Evolutionary conservation across 1,284 basidiomycete species (phyloP), one percentile per base, ranked within the genome.

Genomic region (Ustilago hordei): DNA sequence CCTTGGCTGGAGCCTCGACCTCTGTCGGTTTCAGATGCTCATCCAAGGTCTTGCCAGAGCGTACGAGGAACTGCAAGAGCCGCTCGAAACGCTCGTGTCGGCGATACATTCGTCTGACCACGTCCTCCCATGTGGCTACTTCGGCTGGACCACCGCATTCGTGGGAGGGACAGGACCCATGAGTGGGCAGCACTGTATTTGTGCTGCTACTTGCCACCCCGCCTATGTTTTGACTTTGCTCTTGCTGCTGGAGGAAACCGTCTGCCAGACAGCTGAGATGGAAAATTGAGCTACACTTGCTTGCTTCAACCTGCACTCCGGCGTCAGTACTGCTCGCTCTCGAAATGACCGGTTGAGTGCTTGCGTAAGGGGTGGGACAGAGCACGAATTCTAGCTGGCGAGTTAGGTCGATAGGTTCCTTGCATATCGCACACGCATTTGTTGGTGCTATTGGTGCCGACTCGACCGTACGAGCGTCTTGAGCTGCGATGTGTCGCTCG

Each of bases 211-310:
- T 17, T 0, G 23, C 36, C 2, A 15, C 50, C 4, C 28, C 57
- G 8, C 12, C 45, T 3, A 34, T 28, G 2, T 4, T 13, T 28
- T 34, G 13, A 23, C 32, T 53, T 19, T 75, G 52, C 11, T 72
- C 0, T 19, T 55, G 34, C 15, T 72, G 65, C 36, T 65, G n/a
- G 1, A 91, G 88, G 83, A 93, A 93, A 23, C 88, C 82, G 6
- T 86, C 57, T 2, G 92, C 90, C 8, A 95, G 89, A 81, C 94
- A 95, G 0, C 83, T 75, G 0, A 95, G 87, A 84, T 95, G 94
- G 2, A 91, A 89, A 3, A 91, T 84, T 6, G 90, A 87, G 1
- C 78, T 86, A 85, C 91, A 93, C 11, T 28, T 23, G 4, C 15
- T 13, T 17, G 28, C 17, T 17, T 59, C 48, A 11, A 15, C 19